These are phyloP conservation scores for Herpotrichia juniperi DNA, from an alignment of 2,329 filamentous ascomycete genomes.

Conservation along the genomic window DNA sequence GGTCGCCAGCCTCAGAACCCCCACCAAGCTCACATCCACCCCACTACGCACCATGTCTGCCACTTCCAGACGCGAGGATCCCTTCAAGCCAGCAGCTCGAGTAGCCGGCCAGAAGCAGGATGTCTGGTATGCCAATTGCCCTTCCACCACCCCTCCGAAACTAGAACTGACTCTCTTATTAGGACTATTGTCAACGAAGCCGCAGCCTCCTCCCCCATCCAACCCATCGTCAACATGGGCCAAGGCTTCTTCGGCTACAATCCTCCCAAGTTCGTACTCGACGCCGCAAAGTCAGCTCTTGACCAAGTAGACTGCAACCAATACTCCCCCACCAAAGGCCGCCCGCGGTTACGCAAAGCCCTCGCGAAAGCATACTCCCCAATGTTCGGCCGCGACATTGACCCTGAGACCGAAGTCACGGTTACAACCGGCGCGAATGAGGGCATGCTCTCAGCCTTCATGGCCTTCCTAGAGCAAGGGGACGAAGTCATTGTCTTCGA, in stretches of 20 bases:
- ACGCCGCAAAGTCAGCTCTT: slow-evolving; percentile 88
- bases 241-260: slow-evolving; percentile 91
- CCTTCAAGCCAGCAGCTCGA: slow-evolving; percentile 60
- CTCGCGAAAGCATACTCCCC: slow-evolving; percentile 92
- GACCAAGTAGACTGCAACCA: slow-evolving; percentile 97
- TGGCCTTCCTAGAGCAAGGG: slow-evolving; percentile 92
- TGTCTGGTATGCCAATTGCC: slow-evolving; percentile 56
- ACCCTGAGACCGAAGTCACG: slow-evolving; percentile 91
- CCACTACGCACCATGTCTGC: slow-evolving; percentile 43
- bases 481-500: slow-evolving; percentile 99
- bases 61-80: slow-evolving; percentile 42
- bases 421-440: slow-evolving; percentile 94
- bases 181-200: slow-evolving; percentile 73
- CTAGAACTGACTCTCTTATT: slow-evolving; percentile 3
- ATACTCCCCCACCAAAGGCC: slow-evolving; percentile 94
- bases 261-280: slow-evolving; percentile 85
- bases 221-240: slow-evolving; percentile 73
- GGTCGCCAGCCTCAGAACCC: slow-evolving; percentile 11
- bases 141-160: slow-evolving; percentile 1
- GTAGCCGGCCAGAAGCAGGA: slow-evolving; percentile 63
- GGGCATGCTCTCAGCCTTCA: slow-evolving; percentile 94
- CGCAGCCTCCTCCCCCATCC: slow-evolving; percentile 66
- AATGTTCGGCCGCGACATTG: slow-evolving; percentile 78
- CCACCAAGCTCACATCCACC: slow-evolving; percentile 16
- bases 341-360: slow-evolving; percentile 89